These are phyloP conservation scores for Rhizophora apiculata DNA, from an alignment of 345 rosid species.

Conservation along the genomic window DNA sequence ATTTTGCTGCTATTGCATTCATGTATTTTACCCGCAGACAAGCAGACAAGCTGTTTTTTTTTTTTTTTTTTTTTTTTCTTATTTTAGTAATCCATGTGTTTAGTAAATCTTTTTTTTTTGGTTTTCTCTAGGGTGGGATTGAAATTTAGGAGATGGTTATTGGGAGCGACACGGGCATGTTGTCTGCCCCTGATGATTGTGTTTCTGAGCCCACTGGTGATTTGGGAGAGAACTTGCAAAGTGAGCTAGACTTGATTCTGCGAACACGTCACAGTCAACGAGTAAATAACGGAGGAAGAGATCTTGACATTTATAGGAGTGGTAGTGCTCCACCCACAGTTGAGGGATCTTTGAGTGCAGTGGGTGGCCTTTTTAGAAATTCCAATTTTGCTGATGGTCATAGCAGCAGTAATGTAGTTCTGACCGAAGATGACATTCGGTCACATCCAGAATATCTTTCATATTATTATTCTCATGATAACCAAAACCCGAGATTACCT, in stretches of 20 bases:
- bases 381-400: conserved; percentile 30
- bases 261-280: conserved; percentile 49
- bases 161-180: conserved; percentile 56
- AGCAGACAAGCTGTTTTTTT: neutral
- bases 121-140: conserved; percentile 4
- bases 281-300: conserved; percentile 46
- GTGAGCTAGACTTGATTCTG: conserved; percentile 63
- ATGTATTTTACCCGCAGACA: no score
- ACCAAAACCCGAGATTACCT: conserved; percentile 77
- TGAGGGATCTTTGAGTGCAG: conserved; percentile 73
- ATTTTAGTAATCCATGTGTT: neutral
- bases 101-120: neutral
- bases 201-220: conserved; percentile 44
- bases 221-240: conserved; percentile 53
- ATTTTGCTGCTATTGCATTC: no score
- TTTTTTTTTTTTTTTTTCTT: neutral
- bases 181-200: conserved; percentile 42
- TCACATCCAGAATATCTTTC: conserved; percentile 77
- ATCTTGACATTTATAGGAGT: conserved; percentile 56
- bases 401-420: conserved; percentile 28
- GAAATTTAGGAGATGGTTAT: conserved; percentile 42
- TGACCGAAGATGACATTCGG: conserved; percentile 76
- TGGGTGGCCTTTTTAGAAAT: conserved; percentile 59
- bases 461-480: conserved; percentile 72
- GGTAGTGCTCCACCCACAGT: conserved; percentile 97